A percentile compares a stretch with the other conserved stretches of the same genome.
Evolutionary conservation across 768 basidiomycete genomes (phyloP).

Genomic region (Trametes cubensis): DNA sequence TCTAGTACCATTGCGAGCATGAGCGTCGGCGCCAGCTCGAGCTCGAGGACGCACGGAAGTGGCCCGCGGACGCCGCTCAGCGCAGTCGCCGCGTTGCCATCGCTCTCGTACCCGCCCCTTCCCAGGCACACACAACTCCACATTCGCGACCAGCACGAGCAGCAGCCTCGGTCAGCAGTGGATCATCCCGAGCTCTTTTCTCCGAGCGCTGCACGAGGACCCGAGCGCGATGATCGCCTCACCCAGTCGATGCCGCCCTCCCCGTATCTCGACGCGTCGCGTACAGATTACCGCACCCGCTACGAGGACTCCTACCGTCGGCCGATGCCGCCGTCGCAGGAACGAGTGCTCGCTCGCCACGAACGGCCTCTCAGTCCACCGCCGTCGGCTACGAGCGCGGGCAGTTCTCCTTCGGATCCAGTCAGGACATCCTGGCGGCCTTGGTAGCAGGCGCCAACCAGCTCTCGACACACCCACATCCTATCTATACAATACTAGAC

Average conservation of each 20-base stretch:
- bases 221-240: constrained; percentile 16
- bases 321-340: neutral
- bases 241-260: constrained; percentile 18
- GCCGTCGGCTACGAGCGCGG: constrained; percentile 17
- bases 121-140: constrained; percentile 12
- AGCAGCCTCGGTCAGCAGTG: constrained; percentile 6
- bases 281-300: constrained; percentile 1
- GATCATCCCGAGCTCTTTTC: neutral
- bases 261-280: constrained; percentile 11
- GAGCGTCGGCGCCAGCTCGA: neutral
- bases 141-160: neutral
- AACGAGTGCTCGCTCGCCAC: constrained; percentile 12
- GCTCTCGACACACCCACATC: neutral
- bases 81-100: constrained; percentile 13
- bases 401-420: constrained; percentile 16
- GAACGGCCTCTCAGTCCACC: constrained; percentile 20
- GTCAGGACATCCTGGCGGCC: constrained; percentile 19
- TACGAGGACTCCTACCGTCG: neutral
- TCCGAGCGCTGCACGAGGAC: constrained; percentile 7
- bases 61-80: constrained; percentile 12
- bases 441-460: neutral
- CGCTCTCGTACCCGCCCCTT: constrained; percentile 4
- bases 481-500: neutral
- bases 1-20: neutral
- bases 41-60: neutral